phyloP scores from a whole-genome alignment of 768 basidiomycete genomes.

The Suillus fuscotomentosus region DNA sequence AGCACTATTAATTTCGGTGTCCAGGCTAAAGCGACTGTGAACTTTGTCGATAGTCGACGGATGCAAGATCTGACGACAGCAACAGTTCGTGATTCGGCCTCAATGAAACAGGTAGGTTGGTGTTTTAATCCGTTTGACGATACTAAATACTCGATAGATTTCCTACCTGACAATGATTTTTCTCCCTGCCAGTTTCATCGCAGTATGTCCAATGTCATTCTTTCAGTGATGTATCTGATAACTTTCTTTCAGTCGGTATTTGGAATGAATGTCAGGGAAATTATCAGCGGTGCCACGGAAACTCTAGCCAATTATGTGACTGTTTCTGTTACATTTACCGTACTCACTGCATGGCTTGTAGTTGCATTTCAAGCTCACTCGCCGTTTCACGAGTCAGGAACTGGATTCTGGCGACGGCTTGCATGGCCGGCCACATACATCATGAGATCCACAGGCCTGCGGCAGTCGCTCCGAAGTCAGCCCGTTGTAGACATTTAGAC shows the following conservation, averaged over 20 bases:
- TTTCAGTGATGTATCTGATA: background rate
- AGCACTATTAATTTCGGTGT: background rate
- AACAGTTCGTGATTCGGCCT: constrained; percentile 11
- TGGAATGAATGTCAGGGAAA: constrained; percentile 18
- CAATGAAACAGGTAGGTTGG: constrained; percentile 22
- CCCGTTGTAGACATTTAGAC: too few relatives aligned
- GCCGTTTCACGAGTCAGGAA: constrained; percentile 9
- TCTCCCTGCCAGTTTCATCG: constrained; percentile 47
- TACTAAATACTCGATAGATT: constrained; percentile 33
- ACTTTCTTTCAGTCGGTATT: constrained; percentile 13
- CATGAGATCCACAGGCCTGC: constrained; percentile 3
- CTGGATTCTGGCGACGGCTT: constrained; percentile 11
- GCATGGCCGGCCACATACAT: constrained; percentile 22
- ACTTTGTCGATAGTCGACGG: constrained; percentile 44
- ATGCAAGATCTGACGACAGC: constrained; percentile 9
- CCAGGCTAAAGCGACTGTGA: constrained; percentile 55
- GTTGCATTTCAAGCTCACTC: constrained; percentile 44
- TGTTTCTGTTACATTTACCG: constrained; percentile 42
- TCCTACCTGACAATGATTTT: constrained; percentile 57
- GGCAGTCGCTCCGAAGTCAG: background rate
- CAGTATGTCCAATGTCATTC: constrained; percentile 17
- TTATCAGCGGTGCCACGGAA: constrained; percentile 17
- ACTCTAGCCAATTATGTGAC: constrained; percentile 36
- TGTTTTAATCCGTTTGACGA: background rate
- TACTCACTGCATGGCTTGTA: constrained; percentile 50